Conservation (phyloP, 2,329 filamentous ascomycete genomes). For the Harringtonia lauricola region DNA sequence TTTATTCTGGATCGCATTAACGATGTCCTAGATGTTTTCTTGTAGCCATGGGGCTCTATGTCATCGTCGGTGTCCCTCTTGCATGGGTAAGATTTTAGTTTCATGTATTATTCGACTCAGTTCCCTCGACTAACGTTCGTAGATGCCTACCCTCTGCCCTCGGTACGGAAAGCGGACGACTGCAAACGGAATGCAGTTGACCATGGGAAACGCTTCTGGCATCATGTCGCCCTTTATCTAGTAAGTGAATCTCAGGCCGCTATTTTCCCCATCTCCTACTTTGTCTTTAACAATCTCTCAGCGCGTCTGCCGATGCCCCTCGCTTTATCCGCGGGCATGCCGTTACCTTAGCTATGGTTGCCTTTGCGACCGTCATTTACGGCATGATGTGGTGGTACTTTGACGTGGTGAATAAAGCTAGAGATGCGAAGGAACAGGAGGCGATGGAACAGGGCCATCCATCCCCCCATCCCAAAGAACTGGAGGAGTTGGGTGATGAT, state of each 20-base stretch:
- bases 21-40: conserved; percentile 46
- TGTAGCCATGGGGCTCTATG: conserved; percentile 63
- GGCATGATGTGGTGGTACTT: conserved; percentile 44
- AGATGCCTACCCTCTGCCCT: conserved; percentile 55
- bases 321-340: conserved; percentile 53
- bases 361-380: conserved; percentile 40
- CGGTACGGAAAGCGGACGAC: conserved; percentile 60
- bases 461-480: conserved; percentile 26
- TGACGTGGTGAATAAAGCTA: conserved; percentile 31
- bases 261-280: not conserved
- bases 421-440: conserved; percentile 26
- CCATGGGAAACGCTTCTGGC: conserved; percentile 9
- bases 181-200: conserved; percentile 10
- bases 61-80: conserved; percentile 43
- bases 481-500: conserved; percentile 40
- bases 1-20: not conserved
- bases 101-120: not conserved
- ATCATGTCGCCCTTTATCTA: conserved; percentile 58
- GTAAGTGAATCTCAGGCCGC: conserved; percentile 13
- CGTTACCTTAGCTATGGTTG: conserved; percentile 47
- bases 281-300: conserved; percentile 12
- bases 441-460: conserved; percentile 27
- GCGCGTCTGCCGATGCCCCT: conserved; percentile 35
- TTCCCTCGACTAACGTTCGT: conserved; percentile 20
- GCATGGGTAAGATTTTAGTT: conserved; percentile 25